phyloP scores from a whole-genome alignment of 2,329 filamentous ascomycete species.

The Fusarium xylarioides region DNA sequence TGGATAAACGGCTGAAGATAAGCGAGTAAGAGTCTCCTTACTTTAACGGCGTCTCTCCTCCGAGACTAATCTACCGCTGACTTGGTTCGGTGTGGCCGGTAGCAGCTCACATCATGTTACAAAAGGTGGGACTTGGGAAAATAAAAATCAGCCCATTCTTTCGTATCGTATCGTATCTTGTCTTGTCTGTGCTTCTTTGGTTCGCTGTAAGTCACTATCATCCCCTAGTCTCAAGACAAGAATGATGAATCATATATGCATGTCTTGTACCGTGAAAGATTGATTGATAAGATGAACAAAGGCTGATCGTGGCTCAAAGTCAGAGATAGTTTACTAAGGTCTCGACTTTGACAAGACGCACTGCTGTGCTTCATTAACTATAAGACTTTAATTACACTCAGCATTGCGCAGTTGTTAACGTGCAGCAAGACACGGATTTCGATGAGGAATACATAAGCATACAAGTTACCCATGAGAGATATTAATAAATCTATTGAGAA shows the following conservation, averaged over 20 bases:
- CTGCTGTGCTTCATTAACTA: neutral
- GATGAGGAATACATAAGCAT: neutral
- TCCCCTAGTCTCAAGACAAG: neutral
- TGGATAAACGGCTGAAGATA: neutral
- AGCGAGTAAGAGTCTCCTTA: neutral
- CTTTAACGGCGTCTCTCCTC: slow-evolving; percentile 1
- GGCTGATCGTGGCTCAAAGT: neutral
- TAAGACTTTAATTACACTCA: neutral
- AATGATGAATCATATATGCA: neutral
- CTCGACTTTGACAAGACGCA: neutral
- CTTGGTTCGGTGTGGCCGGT: slow-evolving; percentile 9
- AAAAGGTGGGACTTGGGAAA: slow-evolving; percentile 1
- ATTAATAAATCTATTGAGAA: neutral
- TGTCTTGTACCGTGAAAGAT: no score
- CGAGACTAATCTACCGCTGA: neutral
- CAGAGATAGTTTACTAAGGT: no score
- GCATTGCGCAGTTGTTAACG: neutral
- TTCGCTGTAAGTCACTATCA: neutral
- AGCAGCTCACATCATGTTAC: neutral
- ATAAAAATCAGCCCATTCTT: neutral
- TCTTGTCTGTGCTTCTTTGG: neutral
- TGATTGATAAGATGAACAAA: neutral
- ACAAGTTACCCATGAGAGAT: neutral
- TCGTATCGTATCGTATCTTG: no score
- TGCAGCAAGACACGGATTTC: no score